Conservation (phyloP, 441 rosid genomes). For the Lepidium campestre region DNA sequence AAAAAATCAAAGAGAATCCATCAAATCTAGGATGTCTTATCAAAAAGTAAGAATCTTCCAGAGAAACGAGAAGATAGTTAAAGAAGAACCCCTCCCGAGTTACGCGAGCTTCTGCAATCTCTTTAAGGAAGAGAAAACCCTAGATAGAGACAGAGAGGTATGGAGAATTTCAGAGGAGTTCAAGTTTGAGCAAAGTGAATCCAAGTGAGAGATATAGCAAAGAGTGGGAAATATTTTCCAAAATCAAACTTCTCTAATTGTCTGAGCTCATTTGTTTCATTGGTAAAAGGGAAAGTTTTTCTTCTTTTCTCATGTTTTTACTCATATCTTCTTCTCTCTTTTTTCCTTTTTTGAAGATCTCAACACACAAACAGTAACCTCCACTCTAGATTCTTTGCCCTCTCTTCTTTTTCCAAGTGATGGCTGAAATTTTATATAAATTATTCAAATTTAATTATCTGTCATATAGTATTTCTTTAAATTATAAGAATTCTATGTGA, state of each 20-base stretch:
- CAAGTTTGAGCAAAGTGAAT: slow-evolving; percentile 23
- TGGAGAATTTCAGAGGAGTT: slow-evolving; percentile 8
- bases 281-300: slow-evolving; percentile 58
- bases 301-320: slow-evolving; percentile 12
- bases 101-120: slow-evolving; percentile 21
- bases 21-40: slow-evolving; percentile 25
- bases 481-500: background rate
- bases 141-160: slow-evolving; percentile 19
- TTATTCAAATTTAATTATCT: background rate
- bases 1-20: slow-evolving; percentile 19
- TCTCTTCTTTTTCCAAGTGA: background rate
- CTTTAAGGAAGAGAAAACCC: slow-evolving; percentile 21
- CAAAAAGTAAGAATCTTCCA: slow-evolving; percentile 21
- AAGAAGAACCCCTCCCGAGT: slow-evolving; percentile 8
- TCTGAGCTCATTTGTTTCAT: slow-evolving; percentile 33
- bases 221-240: slow-evolving; percentile 32
- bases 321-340: background rate
- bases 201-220: slow-evolving; percentile 37
- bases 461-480: background rate
- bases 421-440: background rate
- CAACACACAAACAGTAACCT: slow-evolving; percentile 22
- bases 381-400: slow-evolving; percentile 5
- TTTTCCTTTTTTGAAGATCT: slow-evolving; percentile 13
- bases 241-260: slow-evolving; percentile 40
- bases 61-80: background rate